Percentiles rank a stretch among this genome's conserved stretches.
Evolutionary conservation across 2,329 filamentous ascomycete species (phyloP).

Genomic region (Colletotrichum chrysophilum): DNA sequence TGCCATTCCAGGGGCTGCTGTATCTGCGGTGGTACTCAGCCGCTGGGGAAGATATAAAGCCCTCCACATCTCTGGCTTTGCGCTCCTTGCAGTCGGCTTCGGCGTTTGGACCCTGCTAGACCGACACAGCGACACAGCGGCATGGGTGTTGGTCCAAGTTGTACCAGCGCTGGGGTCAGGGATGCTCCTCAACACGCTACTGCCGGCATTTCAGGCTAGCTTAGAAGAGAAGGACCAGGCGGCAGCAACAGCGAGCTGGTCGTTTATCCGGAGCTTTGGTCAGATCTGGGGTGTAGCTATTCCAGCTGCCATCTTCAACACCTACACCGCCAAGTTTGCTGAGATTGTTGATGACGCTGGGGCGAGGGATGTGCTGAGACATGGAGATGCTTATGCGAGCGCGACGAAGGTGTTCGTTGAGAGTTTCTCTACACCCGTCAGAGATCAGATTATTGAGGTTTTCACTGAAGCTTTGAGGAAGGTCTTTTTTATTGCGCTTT

Average conservation of each 20-base stretch:
- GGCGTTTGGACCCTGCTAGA: slow-evolving; percentile 46
- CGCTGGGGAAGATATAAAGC: slow-evolving; percentile 36
- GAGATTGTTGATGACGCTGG: slow-evolving; percentile 24
- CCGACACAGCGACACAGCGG: slow-evolving; percentile 31
- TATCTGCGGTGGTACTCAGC: slow-evolving; percentile 32
- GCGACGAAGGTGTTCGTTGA: slow-evolving; percentile 27
- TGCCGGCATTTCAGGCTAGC: slow-evolving; percentile 46
- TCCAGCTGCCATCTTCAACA: slow-evolving; percentile 24
- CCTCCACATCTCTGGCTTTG: slow-evolving; percentile 40
- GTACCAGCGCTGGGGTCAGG: slow-evolving; percentile 45
- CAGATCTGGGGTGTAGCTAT: slow-evolving; percentile 50
- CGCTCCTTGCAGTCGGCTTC: slow-evolving; percentile 41
- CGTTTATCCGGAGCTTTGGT: slow-evolving; percentile 50
- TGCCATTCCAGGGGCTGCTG: slow-evolving; percentile 30
- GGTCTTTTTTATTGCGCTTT: slow-evolving; percentile 27
- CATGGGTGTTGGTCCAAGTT: slow-evolving; percentile 46
- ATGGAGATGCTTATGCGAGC: slow-evolving; percentile 32
- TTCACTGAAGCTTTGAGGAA: slow-evolving; percentile 27
- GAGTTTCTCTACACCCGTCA: slow-evolving; percentile 22
- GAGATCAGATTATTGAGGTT: slow-evolving; percentile 28
- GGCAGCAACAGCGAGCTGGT: slow-evolving; percentile 40
- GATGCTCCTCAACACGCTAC: slow-evolving; percentile 44
- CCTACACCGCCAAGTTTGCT: slow-evolving; percentile 24
- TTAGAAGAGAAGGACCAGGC: slow-evolving; percentile 39
- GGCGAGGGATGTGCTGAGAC: slow-evolving; percentile 24